Percentiles rank a stretch among this genome's conserved stretches.
Evolutionary conservation across 768 basidiomycete genomes (phyloP).

Genomic region (Aureoboletus auriporus): DNA sequence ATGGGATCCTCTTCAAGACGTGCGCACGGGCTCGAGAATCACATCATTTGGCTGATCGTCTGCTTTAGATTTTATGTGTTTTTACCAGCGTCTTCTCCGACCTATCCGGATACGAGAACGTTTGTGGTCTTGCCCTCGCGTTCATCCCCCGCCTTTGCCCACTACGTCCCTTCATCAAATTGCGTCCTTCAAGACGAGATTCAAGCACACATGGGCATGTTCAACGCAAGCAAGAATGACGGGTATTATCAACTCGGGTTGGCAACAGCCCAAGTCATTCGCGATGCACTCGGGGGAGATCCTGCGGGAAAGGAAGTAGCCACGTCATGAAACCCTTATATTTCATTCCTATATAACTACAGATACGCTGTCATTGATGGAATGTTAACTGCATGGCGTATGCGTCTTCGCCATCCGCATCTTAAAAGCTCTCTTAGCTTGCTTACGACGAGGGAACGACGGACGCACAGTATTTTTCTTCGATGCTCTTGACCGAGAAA

Average conservation of each 20-base stretch:
- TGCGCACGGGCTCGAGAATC: slow-evolving; percentile 34
- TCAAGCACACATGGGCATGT: slow-evolving; percentile 87
- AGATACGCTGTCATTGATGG: slow-evolving; percentile 24
- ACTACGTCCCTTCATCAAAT: slow-evolving; percentile 67
- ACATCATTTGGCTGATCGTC: slow-evolving; percentile 1
- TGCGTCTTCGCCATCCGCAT: slow-evolving; percentile 94
- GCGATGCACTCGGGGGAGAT: slow-evolving; percentile 43
- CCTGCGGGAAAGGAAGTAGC: slow-evolving; percentile 1
- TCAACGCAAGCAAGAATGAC: slow-evolving; percentile 74
- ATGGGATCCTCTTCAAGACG: slow-evolving; percentile 72
- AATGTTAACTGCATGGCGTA: slow-evolving; percentile 83
- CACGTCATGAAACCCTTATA: slow-evolving; percentile 4
- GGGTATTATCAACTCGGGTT: slow-evolving; percentile 88
- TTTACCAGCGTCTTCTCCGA: slow-evolving; percentile 66
- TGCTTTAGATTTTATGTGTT: slow-evolving; percentile 69
- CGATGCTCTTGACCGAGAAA: slow-evolving; percentile 81
- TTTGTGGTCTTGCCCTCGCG: slow-evolving; percentile 73
- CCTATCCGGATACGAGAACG: slow-evolving; percentile 54
- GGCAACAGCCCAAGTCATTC: slow-evolving; percentile 54
- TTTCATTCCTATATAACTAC: slow-evolving; percentile 2
- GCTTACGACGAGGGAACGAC: not conserved
- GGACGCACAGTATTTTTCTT: slow-evolving; percentile 88
- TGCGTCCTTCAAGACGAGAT: slow-evolving; percentile 70
- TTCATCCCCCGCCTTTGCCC: slow-evolving; percentile 40
- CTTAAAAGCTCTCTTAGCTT: slow-evolving; percentile 37